These are phyloP conservation scores for Phytophthora chlamydospora DNA, from an alignment of 352 stramenopile genomes.

Conservation along the genomic window DNA sequence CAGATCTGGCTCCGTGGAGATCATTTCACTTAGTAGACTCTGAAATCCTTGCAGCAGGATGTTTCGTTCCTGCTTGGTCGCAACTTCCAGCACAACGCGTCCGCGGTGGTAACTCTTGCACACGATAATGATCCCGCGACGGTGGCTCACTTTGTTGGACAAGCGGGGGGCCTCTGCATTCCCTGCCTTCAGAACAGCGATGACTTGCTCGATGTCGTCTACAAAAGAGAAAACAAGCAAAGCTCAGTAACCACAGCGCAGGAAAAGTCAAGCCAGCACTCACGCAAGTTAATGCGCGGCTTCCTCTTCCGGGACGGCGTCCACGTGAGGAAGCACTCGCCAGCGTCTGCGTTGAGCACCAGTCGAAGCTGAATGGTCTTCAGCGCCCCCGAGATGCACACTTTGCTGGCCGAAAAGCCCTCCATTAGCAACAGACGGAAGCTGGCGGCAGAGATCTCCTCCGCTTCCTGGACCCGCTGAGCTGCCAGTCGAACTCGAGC, in stretches of 20 bases:
- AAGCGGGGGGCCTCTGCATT: constrained; percentile 57
- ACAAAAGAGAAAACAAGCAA: constrained; percentile 10
- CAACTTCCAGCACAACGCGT: constrained; percentile 65
- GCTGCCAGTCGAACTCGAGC: constrained; percentile 39
- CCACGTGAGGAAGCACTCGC: constrained; percentile 79
- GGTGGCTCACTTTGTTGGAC: constrained; percentile 69
- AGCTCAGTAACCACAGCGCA: constrained; percentile 1
- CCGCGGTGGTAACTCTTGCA: constrained; percentile 70
- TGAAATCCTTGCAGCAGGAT: constrained; percentile 65
- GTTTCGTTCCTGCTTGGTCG: constrained; percentile 63
- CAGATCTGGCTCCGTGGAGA: constrained; percentile 42
- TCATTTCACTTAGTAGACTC: constrained; percentile 57
- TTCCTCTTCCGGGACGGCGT: constrained; percentile 72
- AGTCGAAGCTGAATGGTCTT: constrained; percentile 71
- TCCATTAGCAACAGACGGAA: constrained; percentile 57
- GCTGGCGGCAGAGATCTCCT: constrained; percentile 53
- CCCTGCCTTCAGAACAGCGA: constrained; percentile 55
- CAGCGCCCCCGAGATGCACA: constrained; percentile 66
- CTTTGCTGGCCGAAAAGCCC: constrained; percentile 73
- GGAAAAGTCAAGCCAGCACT: constrained; percentile 14
- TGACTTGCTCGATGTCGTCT: constrained; percentile 72
- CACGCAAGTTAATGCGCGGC: constrained; percentile 65
- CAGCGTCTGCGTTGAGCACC: constrained; percentile 44
- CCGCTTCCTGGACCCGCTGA: constrained; percentile 30
- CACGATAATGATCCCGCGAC: constrained; percentile 65